Evolutionary conservation across 2,329 filamentous ascomycete species (phyloP).

Genomic region (Phyllosticta citribraziliensis): DNA sequence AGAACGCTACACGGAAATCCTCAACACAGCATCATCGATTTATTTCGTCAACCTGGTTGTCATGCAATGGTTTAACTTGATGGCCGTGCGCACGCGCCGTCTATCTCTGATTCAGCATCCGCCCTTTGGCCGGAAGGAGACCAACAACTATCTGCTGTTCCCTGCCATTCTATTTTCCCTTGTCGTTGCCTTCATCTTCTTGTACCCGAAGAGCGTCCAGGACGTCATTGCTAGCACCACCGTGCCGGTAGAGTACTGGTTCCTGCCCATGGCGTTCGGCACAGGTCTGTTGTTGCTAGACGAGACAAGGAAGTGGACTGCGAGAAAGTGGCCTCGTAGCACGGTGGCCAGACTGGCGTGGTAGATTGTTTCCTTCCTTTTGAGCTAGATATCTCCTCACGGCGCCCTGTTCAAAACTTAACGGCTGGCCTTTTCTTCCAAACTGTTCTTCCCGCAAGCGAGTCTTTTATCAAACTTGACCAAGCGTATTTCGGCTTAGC

Average conservation of each 20-base stretch:
- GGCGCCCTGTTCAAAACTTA: not conserved
- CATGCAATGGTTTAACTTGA: slow-evolving; percentile 72
- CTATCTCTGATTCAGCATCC: slow-evolving; percentile 62
- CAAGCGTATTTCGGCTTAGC: not conserved
- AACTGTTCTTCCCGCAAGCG: not conserved
- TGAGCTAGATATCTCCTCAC: not conserved
- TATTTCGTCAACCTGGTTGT: slow-evolving; percentile 76
- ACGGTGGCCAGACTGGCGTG: slow-evolving; percentile 53
- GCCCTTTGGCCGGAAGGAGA: slow-evolving; percentile 53
- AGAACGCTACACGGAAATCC: slow-evolving; percentile 44
- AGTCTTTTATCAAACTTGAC: not conserved
- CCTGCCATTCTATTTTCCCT: slow-evolving; percentile 62
- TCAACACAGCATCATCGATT: slow-evolving; percentile 60
- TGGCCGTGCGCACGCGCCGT: slow-evolving; percentile 53
- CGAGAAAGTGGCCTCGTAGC: slow-evolving; percentile 50
- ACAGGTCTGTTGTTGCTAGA: slow-evolving; percentile 54
- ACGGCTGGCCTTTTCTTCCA: not conserved
- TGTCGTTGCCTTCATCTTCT: slow-evolving; percentile 52
- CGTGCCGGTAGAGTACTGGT: slow-evolving; percentile 66
- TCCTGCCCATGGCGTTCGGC: slow-evolving; percentile 65
- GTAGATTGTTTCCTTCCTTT: slow-evolving; percentile 27
- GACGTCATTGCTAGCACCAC: slow-evolving; percentile 48
- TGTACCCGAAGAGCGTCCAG: slow-evolving; percentile 58
- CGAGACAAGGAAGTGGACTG: slow-evolving; percentile 54
- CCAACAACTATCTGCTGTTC: slow-evolving; percentile 59